A percentile compares a stretch with the other conserved stretches of the same genome.
Conservation (phyloP, 1,139 yeast species). For the Blastobotrys persicus region DNA sequence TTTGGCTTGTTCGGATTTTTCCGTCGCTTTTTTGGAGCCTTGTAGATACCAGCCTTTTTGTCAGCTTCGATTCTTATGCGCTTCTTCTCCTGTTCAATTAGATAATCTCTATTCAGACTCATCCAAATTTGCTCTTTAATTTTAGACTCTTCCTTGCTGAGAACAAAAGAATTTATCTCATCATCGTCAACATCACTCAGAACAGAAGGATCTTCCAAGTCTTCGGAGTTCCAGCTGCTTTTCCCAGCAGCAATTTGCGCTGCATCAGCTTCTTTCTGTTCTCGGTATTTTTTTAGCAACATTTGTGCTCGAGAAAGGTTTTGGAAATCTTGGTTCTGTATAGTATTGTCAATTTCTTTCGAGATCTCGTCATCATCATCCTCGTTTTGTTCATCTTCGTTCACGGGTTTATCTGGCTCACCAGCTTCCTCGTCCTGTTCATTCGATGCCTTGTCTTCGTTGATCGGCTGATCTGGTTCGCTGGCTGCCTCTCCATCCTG, state of each 20-base stretch:
- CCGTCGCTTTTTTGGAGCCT: slow-evolving; percentile 38
- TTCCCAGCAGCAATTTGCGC: slow-evolving; percentile 28
- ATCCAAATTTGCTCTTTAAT: slow-evolving; percentile 84
- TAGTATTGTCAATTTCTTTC: slow-evolving; percentile 26
- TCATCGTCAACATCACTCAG: slow-evolving; percentile 81
- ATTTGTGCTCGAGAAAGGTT: slow-evolving; percentile 17
- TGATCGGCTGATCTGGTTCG: too few species aligned
- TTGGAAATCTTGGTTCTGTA: slow-evolving; percentile 19
- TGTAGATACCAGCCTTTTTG: slow-evolving; percentile 43
- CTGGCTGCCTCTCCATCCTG: slow-evolving; percentile 18
- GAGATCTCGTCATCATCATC: slow-evolving; percentile 22
- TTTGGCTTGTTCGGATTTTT: slow-evolving; percentile 26
- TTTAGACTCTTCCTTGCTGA: slow-evolving; percentile 64
- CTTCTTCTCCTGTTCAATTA: slow-evolving; percentile 82
- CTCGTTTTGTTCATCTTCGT: slow-evolving; percentile 17
- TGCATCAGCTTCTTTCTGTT: slow-evolving; percentile 6
- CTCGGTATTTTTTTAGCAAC: slow-evolving; percentile 12
- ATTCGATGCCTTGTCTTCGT: slow-evolving; percentile 18
- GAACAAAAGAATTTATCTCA: slow-evolving; percentile 58
- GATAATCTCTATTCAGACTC: slow-evolving; percentile 79
- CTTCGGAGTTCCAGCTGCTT: slow-evolving; percentile 41
- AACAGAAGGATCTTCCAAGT: slow-evolving; percentile 59
- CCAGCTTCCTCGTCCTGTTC: not conserved
- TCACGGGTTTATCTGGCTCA: not conserved
- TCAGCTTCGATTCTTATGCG: slow-evolving; percentile 85